phyloP scores from a whole-genome alignment of 2,329 filamentous ascomycete genomes.

The Talaromyces sp. region DNA sequence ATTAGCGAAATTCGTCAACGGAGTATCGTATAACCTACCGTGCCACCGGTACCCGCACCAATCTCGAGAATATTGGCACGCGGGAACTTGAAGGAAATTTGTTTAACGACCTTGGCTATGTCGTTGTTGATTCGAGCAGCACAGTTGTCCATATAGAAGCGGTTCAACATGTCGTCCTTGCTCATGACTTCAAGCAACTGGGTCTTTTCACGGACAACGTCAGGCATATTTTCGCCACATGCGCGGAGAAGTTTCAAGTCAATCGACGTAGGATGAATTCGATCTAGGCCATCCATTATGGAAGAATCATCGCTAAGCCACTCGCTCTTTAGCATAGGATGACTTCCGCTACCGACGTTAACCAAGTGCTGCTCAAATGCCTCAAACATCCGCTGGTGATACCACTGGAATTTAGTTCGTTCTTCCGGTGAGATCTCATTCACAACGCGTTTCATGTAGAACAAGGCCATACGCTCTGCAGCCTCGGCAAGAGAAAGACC shows the following conservation, averaged over 20 bases:
- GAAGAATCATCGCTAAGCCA: slow-evolving; percentile 1
- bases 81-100: slow-evolving; percentile 37
- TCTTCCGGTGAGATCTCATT: neutral
- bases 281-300: neutral
- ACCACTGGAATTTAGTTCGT: neutral
- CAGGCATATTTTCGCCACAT: slow-evolving; percentile 30
- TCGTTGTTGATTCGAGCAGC: slow-evolving; percentile 8
- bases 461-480: neutral
- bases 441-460: slow-evolving; percentile 4
- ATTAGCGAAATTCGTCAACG: slow-evolving; percentile 22
- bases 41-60: slow-evolving; percentile 41
- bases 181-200: slow-evolving; percentile 36
- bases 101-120: slow-evolving; percentile 22
- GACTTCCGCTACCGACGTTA: neutral
- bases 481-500: neutral
- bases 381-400: neutral
- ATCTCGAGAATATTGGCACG: slow-evolving; percentile 40
- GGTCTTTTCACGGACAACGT: slow-evolving; percentile 28
- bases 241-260: slow-evolving; percentile 1
- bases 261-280: neutral
- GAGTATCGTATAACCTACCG: slow-evolving; percentile 24
- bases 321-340: neutral
- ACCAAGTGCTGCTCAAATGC: neutral
- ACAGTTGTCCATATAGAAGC: slow-evolving; percentile 28
- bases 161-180: slow-evolving; percentile 28